phyloP scores from a whole-genome alignment of 306 rosid genomes.

The Sechiopsis laciniata region DNA sequence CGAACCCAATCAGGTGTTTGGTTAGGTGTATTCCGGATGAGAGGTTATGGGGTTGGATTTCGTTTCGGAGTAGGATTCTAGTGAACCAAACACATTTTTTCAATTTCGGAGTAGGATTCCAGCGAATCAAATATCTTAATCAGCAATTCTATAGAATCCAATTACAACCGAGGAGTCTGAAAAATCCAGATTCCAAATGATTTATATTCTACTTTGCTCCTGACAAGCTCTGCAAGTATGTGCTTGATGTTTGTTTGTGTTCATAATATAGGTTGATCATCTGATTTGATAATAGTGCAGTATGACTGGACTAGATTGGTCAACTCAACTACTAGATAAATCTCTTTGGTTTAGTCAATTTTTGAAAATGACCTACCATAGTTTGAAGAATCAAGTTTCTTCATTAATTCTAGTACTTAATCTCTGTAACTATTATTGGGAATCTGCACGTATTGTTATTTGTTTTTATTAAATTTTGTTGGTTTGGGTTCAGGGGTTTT shows the following conservation, averaged over 20 bases:
- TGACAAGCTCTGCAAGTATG: neutral
- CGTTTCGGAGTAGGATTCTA: too few species aligned
- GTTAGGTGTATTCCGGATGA: too few species aligned
- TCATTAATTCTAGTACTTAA: neutral
- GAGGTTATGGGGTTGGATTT: too few species aligned
- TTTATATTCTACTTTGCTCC: neutral
- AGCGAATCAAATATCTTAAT: too few species aligned
- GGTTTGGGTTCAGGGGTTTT: slow-evolving; percentile 55
- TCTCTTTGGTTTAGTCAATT: neutral
- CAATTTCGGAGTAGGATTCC: too few species aligned
- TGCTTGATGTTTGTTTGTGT: slow-evolving; percentile 8
- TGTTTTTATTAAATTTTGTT: neutral
- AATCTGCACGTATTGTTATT: neutral
- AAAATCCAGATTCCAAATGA: neutral
- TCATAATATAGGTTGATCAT: neutral
- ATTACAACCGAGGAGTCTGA: too few species aligned
- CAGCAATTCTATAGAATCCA: too few species aligned
- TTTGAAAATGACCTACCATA: slow-evolving; percentile 14
- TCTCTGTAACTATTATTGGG: neutral
- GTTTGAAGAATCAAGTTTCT: slow-evolving; percentile 6
- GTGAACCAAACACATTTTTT: too few species aligned
- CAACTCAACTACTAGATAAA: neutral
- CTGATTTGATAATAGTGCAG: neutral
- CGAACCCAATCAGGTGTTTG: too few species aligned
- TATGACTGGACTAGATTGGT: neutral